Evolutionary conservation across 129 eudicot species (phyloP).

Genomic region (Artemisia annua): DNA sequence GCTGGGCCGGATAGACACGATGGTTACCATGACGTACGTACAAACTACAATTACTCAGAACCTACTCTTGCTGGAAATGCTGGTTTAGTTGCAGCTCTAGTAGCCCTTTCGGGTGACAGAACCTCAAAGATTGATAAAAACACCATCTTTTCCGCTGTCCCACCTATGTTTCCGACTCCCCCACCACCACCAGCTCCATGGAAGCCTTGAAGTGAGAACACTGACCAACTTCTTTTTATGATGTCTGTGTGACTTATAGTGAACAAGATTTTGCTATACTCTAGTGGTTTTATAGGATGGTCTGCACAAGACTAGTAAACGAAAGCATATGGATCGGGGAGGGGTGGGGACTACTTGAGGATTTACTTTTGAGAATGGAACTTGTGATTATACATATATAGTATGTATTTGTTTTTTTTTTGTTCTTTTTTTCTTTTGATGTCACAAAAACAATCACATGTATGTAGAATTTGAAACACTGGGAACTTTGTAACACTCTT

Average conservation of each 20-base stretch:
- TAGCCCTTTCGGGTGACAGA: slow-evolving; percentile 69
- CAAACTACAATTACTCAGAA: slow-evolving; percentile 81
- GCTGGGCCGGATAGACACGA: slow-evolving; percentile 80
- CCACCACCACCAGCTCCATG: slow-evolving; percentile 89
- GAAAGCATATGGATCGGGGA: slow-evolving; percentile 13
- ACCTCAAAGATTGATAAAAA: slow-evolving; percentile 56
- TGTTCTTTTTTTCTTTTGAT: slow-evolving; percentile 19
- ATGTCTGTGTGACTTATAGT: slow-evolving; percentile 27
- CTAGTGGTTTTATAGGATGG: slow-evolving; percentile 15
- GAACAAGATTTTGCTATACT: slow-evolving; percentile 34
- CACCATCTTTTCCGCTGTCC: slow-evolving; percentile 84
- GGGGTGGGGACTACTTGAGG: neutral
- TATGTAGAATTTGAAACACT: slow-evolving; percentile 41
- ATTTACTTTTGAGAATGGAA: slow-evolving; percentile 29
- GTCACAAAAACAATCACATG: slow-evolving; percentile 28
- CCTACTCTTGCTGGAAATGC: slow-evolving; percentile 89
- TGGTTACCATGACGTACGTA: slow-evolving; percentile 70
- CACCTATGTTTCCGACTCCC: slow-evolving; percentile 85
- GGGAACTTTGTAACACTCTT: slow-evolving; percentile 30
- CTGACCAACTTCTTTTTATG: slow-evolving; percentile 1
- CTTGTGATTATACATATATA: slow-evolving; percentile 35
- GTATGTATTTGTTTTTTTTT: slow-evolving; percentile 17
- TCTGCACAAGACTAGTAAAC: slow-evolving; percentile 14
- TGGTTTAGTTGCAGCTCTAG: slow-evolving; percentile 81
- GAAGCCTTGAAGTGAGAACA: slow-evolving; percentile 50